Conservation (phyloP, 2,329 filamentous ascomycete genomes). For the Colletotrichum karsti region DNA sequence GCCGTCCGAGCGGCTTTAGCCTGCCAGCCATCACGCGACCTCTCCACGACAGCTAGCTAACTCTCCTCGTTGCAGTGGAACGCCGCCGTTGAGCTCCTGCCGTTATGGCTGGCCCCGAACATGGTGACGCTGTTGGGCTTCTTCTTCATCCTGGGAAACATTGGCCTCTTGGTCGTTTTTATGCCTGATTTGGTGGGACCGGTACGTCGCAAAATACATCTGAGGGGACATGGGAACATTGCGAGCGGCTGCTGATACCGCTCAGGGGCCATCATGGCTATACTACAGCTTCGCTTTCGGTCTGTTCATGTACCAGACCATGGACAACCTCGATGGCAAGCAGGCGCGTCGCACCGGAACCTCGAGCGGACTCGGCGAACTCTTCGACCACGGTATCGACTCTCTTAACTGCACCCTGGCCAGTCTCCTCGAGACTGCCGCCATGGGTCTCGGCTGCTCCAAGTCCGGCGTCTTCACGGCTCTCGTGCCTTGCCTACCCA, state of each 20-base stretch:
- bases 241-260: constrained; percentile 15
- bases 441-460: constrained; percentile 89
- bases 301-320: constrained; percentile 98
- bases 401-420: constrained; percentile 96
- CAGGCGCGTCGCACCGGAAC: constrained; percentile 95
- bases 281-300: constrained; percentile 97
- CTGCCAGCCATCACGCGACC: background rate
- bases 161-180: constrained; percentile 76
- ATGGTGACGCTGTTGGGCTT: constrained; percentile 97
- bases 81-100: constrained; percentile 88
- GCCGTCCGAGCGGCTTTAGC: constrained; percentile 18
- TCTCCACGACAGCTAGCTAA: constrained; percentile 29
- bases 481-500: constrained; percentile 88
- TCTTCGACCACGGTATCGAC: constrained; percentile 99
- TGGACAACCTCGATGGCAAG: constrained; percentile 99
- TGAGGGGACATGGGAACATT: background rate
- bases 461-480: constrained; percentile 91
- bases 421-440: constrained; percentile 88
- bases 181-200: constrained; percentile 93
- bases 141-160: constrained; percentile 89
- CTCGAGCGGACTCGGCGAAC: constrained; percentile 91
- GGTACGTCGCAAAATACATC: constrained; percentile 58
- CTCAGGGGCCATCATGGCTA: constrained; percentile 84
- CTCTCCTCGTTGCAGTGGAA: constrained; percentile 78
- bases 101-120: constrained; percentile 96